Evolutionary conservation across 1,284 basidiomycete species (phyloP).

Genomic region (Cystobasidium sp.): DNA sequence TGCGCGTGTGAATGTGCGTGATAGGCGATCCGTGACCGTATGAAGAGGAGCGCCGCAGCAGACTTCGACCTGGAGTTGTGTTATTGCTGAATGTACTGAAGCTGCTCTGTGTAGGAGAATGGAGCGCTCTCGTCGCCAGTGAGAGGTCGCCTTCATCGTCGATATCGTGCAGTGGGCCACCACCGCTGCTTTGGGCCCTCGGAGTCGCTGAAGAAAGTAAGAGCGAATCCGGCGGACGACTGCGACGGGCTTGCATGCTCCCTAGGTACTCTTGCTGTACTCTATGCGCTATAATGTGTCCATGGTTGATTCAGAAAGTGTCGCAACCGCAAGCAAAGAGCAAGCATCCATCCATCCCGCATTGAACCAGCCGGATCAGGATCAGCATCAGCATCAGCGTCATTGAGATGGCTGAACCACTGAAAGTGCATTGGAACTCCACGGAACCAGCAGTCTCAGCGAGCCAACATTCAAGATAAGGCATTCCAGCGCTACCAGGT

Average conservation of each 20-base stretch:
- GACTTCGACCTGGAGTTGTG: neutral
- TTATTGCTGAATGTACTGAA: neutral
- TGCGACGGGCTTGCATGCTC: conserved; percentile 10
- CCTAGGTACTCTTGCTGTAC: neutral
- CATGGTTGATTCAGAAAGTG: neutral
- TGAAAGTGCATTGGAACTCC: too few relatives aligned
- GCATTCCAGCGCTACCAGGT: too few relatives aligned
- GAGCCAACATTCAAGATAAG: too few relatives aligned
- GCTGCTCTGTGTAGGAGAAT: conserved; percentile 15
- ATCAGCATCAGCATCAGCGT: too few relatives aligned
- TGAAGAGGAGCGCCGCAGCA: neutral
- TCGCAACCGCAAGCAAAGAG: too few relatives aligned
- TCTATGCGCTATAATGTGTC: neutral
- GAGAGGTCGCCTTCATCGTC: conserved; percentile 19
- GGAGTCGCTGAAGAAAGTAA: neutral
- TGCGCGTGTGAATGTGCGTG: neutral
- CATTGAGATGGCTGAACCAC: too few relatives aligned
- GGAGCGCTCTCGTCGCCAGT: conserved; percentile 15
- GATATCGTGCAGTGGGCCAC: too few relatives aligned
- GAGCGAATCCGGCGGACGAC: conserved; percentile 6
- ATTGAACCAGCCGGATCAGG: too few relatives aligned
- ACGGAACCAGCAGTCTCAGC: too few relatives aligned
- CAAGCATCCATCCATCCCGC: too few relatives aligned
- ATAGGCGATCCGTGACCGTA: neutral
- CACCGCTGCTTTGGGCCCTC: too few relatives aligned